These are phyloP conservation scores for Colletotrichum sp. DNA, from an alignment of 2,329 filamentous ascomycete genomes.

Conservation along the genomic window DNA sequence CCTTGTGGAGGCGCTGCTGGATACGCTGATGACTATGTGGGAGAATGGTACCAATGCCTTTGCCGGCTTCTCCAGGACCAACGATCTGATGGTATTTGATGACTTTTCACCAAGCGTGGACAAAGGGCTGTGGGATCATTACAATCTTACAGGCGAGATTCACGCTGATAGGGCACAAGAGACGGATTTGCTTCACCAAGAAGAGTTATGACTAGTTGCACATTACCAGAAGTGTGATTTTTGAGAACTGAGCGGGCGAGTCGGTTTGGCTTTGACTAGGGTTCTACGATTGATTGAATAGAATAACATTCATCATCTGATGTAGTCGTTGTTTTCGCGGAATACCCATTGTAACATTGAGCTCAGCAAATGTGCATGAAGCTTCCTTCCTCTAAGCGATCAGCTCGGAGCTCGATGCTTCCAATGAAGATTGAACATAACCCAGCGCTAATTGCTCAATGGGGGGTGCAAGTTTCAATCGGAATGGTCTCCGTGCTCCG, in stretches of 20 bases:
- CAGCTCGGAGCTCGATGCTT: not conserved
- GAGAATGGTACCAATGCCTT: not conserved
- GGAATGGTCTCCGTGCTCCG: not conserved
- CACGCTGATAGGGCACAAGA: not conserved
- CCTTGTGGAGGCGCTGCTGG: too few species aligned
- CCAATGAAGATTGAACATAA: not conserved
- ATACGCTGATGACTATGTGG: not conserved
- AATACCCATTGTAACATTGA: not conserved
- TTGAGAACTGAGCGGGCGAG: not conserved
- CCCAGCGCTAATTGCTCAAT: not conserved
- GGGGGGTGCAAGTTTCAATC: not conserved
- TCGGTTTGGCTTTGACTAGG: not conserved
- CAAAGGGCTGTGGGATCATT: not conserved
- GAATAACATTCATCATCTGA: not conserved
- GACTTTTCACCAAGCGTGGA: not conserved
- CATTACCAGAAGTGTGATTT: not conserved
- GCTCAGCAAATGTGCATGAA: not conserved
- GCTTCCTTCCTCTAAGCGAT: not conserved
- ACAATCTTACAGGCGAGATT: not conserved
- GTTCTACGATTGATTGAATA: not conserved
- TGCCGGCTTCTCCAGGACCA: not conserved
- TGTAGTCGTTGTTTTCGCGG: not conserved
- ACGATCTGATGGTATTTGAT: not conserved
- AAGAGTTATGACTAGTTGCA: not conserved
- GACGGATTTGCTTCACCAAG: not conserved